Evolutionary conservation across 805 yeast genomes (phyloP), one percentile per base, ranked within the genome.

Genomic region (Ogataea zsoltii): DNA sequence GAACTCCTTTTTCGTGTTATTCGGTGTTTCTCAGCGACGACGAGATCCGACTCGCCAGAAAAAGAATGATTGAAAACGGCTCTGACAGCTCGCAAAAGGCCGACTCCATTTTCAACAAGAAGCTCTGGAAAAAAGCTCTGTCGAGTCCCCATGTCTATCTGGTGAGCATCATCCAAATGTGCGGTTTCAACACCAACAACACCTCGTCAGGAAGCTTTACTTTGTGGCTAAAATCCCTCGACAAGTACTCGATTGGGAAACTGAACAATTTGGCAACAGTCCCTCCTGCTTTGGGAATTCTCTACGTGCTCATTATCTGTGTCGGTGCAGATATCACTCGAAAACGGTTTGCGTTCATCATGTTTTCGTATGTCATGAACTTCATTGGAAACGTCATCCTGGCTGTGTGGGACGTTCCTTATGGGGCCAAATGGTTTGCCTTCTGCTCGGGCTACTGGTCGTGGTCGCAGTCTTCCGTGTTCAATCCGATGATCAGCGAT

Each of bases 161-260:
- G 2, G 60, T 84, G 23, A 63, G 76, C 6, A 62, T 79, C 6
- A 77, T 79, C 66, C 77, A 79, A 53, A 71, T 80, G 30, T 70
- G 81, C 54, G 79, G 84, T 43, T 80, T 83, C 81, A 82, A 83
- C 65, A 77, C 78, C 57, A 75, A 76, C 60, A 80, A 79, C 49
- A 75, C 79, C 2, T 68, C 75, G 15, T 70, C 79, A 38, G 85
- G 85, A 12, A 71, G 82, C 10, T 81, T 75, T 56, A 62, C 77
- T 4, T 67, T 85, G 46, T 84, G 91, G 91, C 70, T 85, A 40
- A 70, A 77, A 50, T 68, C 80, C 4, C 65, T 76, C 16, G 59
- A 69, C 37, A 65, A 67, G 29, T 80, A 72, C 55, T 57, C 72
- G 0, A 65, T 71, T 35, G 72, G 70, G 1, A 65, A 67, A 46